phyloP scores from a whole-genome alignment of 441 rosid genomes.

The Croton laevigatus region DNA sequence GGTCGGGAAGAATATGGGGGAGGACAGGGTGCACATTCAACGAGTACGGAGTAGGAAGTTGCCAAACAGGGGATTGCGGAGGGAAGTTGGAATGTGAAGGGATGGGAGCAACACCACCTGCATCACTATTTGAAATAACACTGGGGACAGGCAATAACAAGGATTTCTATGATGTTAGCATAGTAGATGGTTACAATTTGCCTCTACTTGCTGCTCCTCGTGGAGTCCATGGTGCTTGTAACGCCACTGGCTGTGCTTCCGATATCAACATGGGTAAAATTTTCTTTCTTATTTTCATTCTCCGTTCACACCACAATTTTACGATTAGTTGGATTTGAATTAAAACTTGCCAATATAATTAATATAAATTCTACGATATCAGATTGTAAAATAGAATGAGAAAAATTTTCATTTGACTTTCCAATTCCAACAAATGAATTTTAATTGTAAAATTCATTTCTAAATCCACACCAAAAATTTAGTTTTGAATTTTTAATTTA shows the following conservation, averaged over 20 bases:
- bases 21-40: conserved; percentile 63
- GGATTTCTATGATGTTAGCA: conserved; percentile 81
- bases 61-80: conserved; percentile 79
- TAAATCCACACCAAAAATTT: too few relatives aligned
- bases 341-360: too few relatives aligned
- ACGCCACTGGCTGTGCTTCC: conserved; percentile 60
- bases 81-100: conserved; percentile 71
- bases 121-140: conserved; percentile 79
- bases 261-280: conserved; percentile 64
- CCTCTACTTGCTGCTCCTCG: conserved; percentile 70
- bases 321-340: too few relatives aligned
- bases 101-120: conserved; percentile 63
- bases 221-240: conserved; percentile 68
- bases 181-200: conserved; percentile 87
- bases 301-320: too few relatives aligned
- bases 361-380: too few relatives aligned
- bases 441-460: too few relatives aligned
- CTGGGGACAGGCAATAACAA: conserved; percentile 57
- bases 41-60: conserved; percentile 52
- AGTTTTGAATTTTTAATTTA: too few relatives aligned
- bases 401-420: too few relatives aligned
- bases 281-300: too few relatives aligned
- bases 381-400: too few relatives aligned
- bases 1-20: conserved; percentile 96
- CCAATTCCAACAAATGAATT: too few relatives aligned